These are phyloP conservation scores for Fusarium compactum DNA, from an alignment of 2,329 filamentous ascomycete species.

Conservation along the genomic window DNA sequence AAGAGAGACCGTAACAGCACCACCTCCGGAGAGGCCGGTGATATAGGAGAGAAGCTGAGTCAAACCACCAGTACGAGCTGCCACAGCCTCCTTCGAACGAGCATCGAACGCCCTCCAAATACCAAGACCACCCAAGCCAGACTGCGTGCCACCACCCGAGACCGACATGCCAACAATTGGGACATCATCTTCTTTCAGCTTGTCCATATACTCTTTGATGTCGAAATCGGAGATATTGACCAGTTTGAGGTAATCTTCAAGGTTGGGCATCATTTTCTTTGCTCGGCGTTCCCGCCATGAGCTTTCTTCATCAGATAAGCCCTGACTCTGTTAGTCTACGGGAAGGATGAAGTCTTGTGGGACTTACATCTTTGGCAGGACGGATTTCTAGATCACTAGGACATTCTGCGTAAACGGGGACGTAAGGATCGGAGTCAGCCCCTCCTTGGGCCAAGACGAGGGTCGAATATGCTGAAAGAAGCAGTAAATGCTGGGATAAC, in stretches of 20 bases:
- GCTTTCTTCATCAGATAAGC: slow-evolving; percentile 40
- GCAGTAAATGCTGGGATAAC: background rate
- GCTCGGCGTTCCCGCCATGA: slow-evolving; percentile 39
- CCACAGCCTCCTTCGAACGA: slow-evolving; percentile 32
- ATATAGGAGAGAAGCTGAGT: slow-evolving; percentile 45
- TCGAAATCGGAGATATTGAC: slow-evolving; percentile 43
- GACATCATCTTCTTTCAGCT: slow-evolving; percentile 33
- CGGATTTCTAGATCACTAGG: slow-evolving; percentile 24
- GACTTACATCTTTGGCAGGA: slow-evolving; percentile 10
- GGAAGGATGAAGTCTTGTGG: rapidly evolving
- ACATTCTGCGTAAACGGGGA: slow-evolving; percentile 28
- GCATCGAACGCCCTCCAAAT: slow-evolving; percentile 48
- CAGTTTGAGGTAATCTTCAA: slow-evolving; percentile 39
- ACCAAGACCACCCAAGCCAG: slow-evolving; percentile 47
- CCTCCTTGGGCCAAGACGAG: background rate
- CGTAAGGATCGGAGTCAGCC: slow-evolving; percentile 30
- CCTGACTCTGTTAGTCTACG: slow-evolving; percentile 7
- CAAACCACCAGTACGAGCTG: slow-evolving; percentile 44
- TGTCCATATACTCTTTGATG: slow-evolving; percentile 35
- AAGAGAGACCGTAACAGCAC: slow-evolving; percentile 43
- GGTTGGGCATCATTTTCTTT: slow-evolving; percentile 36
- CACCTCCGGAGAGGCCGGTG: slow-evolving; percentile 47
- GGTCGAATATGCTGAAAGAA: background rate
- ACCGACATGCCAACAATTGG: slow-evolving; percentile 45
- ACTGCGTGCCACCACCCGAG: slow-evolving; percentile 48